These are phyloP conservation scores for Colletotrichum sp. DNA, from an alignment of 2,329 filamentous ascomycete species.

Conservation along the genomic window DNA sequence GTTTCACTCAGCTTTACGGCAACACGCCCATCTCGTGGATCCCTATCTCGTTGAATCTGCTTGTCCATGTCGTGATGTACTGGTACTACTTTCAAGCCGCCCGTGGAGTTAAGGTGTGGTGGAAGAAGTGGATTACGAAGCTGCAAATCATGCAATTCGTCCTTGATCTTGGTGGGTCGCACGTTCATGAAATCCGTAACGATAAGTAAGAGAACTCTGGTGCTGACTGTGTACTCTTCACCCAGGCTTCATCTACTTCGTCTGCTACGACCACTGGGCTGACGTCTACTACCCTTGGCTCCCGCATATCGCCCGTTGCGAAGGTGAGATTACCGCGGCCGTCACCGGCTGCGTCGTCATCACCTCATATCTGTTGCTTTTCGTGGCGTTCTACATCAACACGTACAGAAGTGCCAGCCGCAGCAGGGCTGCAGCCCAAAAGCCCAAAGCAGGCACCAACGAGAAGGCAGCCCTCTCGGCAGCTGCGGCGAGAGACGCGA, in stretches of 20 bases:
- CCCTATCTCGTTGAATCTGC: slow-evolving; percentile 81
- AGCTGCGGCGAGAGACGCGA: neutral
- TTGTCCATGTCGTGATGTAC: slow-evolving; percentile 92
- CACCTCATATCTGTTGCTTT: slow-evolving; percentile 77
- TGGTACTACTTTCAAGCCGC: slow-evolving; percentile 97
- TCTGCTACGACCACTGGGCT: slow-evolving; percentile 79
- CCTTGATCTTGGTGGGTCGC: slow-evolving; percentile 77
- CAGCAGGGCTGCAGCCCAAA: neutral
- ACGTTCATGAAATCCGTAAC: neutral
- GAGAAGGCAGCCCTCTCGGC: neutral
- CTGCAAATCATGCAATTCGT: slow-evolving; percentile 90
- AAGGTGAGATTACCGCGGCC: slow-evolving; percentile 80
- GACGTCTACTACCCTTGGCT: slow-evolving; percentile 73
- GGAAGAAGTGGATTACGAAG: slow-evolving; percentile 94
- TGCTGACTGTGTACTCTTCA: neutral
- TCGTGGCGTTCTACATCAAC: slow-evolving; percentile 79
- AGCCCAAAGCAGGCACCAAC: neutral
- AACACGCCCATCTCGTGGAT: slow-evolving; percentile 87
- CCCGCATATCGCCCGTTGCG: slow-evolving; percentile 73
- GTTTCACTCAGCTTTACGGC: slow-evolving; percentile 88
- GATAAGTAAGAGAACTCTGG: neutral
- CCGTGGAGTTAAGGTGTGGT: slow-evolving; percentile 87
- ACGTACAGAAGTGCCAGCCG: slow-evolving; percentile 24
- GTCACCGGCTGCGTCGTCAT: slow-evolving; percentile 76
- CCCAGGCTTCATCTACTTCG: slow-evolving; percentile 61